These are phyloP conservation scores for Penicillium coffeae DNA, from an alignment of 495 filamentous ascomycete genomes.

Conservation along the genomic window DNA sequence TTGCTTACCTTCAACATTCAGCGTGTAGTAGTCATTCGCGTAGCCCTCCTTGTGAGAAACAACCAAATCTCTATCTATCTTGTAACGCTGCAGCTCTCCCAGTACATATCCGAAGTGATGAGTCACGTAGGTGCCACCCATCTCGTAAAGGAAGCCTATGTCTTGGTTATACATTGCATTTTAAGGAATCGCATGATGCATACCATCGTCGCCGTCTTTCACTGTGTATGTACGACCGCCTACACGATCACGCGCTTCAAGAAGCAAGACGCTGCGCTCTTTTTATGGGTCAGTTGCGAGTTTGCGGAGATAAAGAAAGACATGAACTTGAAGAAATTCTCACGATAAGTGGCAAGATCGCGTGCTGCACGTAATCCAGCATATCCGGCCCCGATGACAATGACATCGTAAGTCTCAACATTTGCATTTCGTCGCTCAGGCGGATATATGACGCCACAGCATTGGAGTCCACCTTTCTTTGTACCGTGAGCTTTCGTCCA, in stretches of 20 bases:
- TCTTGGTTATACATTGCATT: too few relatives aligned
- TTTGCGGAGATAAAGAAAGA: conserved; percentile 4
- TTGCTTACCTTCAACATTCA: conserved; percentile 16
- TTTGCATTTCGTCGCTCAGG: too few relatives aligned
- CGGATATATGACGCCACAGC: too few relatives aligned
- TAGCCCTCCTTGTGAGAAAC: conserved; percentile 1
- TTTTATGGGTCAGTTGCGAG: too few relatives aligned
- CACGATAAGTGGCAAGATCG: conserved; percentile 14
- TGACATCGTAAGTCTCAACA: too few relatives aligned
- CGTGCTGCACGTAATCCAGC: conserved; percentile 18
- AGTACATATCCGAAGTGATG: conserved; percentile 8
- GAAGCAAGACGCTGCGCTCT: conserved; percentile 15
- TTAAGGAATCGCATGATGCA: too few relatives aligned
- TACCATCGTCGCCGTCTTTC: conserved; percentile 9
- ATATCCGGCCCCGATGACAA: conserved; percentile 25
- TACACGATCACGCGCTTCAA: conserved; percentile 34
- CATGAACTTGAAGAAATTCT: conserved; percentile 1
- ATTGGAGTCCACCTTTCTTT: too few relatives aligned
- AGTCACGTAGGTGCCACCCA: conserved; percentile 32
- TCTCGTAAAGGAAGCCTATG: too few relatives aligned
- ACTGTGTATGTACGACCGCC: conserved; percentile 30
- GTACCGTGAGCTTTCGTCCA: too few relatives aligned
- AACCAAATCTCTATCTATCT: conserved; percentile 15
- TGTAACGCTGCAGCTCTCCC: conserved; percentile 22
- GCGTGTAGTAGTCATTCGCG: conserved; percentile 12